phyloP scores from a whole-genome alignment of 345 rosid genomes.

The Gossypium raimondii region DNA sequence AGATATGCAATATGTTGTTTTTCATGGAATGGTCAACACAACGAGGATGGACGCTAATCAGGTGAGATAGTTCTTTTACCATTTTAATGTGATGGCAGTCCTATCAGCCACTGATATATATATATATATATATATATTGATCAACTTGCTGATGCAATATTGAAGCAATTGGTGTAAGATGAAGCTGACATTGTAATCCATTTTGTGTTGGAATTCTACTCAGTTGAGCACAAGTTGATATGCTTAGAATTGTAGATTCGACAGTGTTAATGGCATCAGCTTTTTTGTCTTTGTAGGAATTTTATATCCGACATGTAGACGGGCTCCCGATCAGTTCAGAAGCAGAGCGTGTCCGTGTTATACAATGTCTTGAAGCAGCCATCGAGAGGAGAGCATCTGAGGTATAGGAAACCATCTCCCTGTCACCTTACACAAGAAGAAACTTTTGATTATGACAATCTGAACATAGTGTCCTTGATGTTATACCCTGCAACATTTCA shows the following conservation, averaged over 20 bases:
- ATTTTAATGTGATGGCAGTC: not conserved
- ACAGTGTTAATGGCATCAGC: not conserved
- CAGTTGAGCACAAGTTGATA: not conserved
- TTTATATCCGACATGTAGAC: constrained; percentile 70
- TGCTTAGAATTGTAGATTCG: not conserved
- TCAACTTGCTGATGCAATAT: not conserved
- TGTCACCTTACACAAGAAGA: not conserved
- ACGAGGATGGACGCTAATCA: constrained; percentile 71
- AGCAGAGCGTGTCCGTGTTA: constrained; percentile 72
- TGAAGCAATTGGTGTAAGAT: not conserved
- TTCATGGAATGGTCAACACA: constrained; percentile 80
- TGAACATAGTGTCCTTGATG: not conserved
- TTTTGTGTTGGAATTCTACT: constrained; percentile 14
- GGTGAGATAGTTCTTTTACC: constrained; percentile 34
- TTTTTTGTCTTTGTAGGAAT: constrained; percentile 45
- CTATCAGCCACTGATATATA: not conserved
- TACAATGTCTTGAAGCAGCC: constrained; percentile 78
- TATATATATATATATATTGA: not conserved
- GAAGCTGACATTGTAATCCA: constrained; percentile 2
- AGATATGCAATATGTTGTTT: constrained; percentile 91
- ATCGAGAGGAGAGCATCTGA: constrained; percentile 67
- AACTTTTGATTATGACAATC: not conserved
- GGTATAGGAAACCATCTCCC: constrained; percentile 29
- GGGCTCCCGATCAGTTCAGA: constrained; percentile 75
- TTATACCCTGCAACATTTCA: not conserved